Conservation (phyloP, 257 asterid genomes). For the Fraxinus anomala region DNA sequence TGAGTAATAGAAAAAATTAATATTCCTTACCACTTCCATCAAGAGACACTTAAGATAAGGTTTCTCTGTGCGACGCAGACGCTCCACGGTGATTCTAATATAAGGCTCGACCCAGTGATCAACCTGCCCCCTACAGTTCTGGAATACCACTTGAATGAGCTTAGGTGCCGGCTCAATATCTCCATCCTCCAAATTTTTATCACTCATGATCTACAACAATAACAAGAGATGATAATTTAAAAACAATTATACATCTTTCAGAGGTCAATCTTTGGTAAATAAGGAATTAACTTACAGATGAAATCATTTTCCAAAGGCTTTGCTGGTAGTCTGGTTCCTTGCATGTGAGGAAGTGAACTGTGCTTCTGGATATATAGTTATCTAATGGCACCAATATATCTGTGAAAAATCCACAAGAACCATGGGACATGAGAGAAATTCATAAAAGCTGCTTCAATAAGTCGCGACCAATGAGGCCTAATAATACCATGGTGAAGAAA, state of each 20-base stretch:
- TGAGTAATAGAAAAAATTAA: background rate
- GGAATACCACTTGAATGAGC: constrained; percentile 89
- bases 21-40: constrained; percentile 78
- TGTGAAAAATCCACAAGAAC: constrained; percentile 35
- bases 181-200: constrained; percentile 85
- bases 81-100: constrained; percentile 72
- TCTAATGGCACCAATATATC: constrained; percentile 96
- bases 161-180: constrained; percentile 98
- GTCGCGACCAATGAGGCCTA: background rate
- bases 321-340: constrained; percentile 98
- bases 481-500: background rate
- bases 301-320: constrained; percentile 95
- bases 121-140: constrained; percentile 92
- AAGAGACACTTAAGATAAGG: constrained; percentile 77
- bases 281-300: constrained; percentile 62
- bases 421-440: constrained; percentile 19
- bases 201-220: constrained; percentile 74
- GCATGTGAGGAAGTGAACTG: constrained; percentile 82
- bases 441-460: constrained; percentile 13
- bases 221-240: constrained; percentile 19
- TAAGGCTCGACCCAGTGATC: constrained; percentile 99
- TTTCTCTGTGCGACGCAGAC: constrained; percentile 75
- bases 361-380: constrained; percentile 92
- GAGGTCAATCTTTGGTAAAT: constrained; percentile 10
- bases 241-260: constrained; percentile 11